Base-by-base conservation (phyloP, 2,329 filamentous ascomycete species). In the Xylariaceae sp. region DNA sequence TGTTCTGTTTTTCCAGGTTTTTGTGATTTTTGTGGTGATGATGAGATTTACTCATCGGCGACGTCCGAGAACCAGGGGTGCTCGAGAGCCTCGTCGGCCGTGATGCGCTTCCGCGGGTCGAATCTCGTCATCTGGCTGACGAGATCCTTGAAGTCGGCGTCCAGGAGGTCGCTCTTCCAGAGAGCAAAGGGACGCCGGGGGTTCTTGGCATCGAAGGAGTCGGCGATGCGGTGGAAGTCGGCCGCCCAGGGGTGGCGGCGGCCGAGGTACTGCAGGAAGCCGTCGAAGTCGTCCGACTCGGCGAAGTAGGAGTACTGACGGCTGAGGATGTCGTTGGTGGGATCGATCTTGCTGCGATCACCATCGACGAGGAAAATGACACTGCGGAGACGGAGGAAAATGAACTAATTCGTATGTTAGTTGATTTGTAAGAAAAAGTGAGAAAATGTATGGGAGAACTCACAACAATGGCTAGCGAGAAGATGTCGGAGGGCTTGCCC, bases 301-400 rank as follows among this genome's bases (percentile, higher is more conserved):
- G 73, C 73, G 66, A 80, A 80, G 64, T 76, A 77, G 2, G 77
- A 81, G 11, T 80, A 72, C 62, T 80, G 78, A 18, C 75, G 74
- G 62, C 76, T 73, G 45, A 80, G 66, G 42, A 80, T 74, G 62
- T 74, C 68, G 49, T 71, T 72, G 51, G 76, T 68, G n/a, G 69
- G 70, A 48, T 76, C 74, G 64, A 66, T 71, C 61, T 66, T 73
- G 61, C 23, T 30, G 23, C 63, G 69, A 57, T 65, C 73, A 59
- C 64, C 73, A 58, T 68, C 70, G 56, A 74, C 71, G 53, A 72
- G 72, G 62, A 78, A 76, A 59, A 78, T 73, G 52, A 78, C 71
- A 53, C 69, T 70, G 64, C 75, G 73, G 7, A 75, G 69, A 52
- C 78, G 67, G 13, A 77, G 74, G 64, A 76, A 80, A 55, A 80